Evolutionary conservation across 2,329 filamentous ascomycete species (phyloP).

Genomic region (Hypoxylon rubiginosum): DNA sequence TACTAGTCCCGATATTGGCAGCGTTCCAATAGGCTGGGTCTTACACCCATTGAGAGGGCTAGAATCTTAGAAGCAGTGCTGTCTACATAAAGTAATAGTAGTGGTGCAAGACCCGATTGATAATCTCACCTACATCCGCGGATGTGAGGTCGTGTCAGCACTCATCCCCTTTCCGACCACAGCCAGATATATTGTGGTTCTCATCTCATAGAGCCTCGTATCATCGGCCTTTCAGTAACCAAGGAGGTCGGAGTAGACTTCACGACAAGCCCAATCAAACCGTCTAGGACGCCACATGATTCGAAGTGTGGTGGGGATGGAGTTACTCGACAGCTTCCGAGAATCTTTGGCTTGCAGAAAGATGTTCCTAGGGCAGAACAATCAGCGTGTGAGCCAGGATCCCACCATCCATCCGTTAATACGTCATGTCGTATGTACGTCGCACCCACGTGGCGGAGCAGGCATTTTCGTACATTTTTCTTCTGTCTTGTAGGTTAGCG

Average conservation of each 20-base stretch:
- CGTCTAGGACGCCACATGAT: conserved; percentile 19
- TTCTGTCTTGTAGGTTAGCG: conserved; percentile 9
- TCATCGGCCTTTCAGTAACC: conserved; percentile 4
- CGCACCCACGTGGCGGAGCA: conserved; percentile 38
- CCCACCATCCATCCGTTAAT: conserved; percentile 19
- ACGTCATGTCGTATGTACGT: conserved; percentile 33
- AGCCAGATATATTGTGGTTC: conserved; percentile 6
- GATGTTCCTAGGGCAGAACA: conserved; percentile 22
- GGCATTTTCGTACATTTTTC: conserved; percentile 16
- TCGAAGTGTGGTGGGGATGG: conserved; percentile 29
- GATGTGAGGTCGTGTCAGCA: conserved; percentile 4
- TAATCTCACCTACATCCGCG: conserved; percentile 7
- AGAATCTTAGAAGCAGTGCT: background rate
- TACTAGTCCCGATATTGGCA: conserved; percentile 9
- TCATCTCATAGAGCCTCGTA: conserved; percentile 5
- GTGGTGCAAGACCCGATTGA: background rate
- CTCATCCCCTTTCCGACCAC: background rate
- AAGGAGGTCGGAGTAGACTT: conserved; percentile 9
- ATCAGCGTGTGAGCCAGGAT: conserved; percentile 22
- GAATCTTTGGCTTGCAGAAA: conserved; percentile 16
- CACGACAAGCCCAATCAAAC: conserved; percentile 3
- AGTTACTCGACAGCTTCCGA: conserved; percentile 20
- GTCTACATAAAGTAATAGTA: background rate
- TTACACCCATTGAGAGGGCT: background rate
- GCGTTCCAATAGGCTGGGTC: conserved; percentile 15